Evolutionary conservation across 306 rosid species (phyloP).

Genomic region (Vachellia pachyceras): DNA sequence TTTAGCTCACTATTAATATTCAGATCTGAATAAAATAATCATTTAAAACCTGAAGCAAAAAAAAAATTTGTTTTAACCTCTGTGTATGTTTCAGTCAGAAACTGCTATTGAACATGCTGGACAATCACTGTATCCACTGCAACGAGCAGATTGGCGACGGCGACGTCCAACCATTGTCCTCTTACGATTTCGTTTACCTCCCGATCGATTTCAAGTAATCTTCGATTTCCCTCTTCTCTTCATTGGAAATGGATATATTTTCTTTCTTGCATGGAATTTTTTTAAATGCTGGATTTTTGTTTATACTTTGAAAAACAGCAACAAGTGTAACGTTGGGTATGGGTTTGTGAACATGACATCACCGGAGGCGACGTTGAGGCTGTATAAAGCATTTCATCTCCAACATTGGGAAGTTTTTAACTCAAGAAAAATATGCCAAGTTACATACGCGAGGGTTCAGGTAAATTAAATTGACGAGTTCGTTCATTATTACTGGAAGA

Average conservation of each 20-base stretch:
- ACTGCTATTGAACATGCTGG: slow-evolving; percentile 88
- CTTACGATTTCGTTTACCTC: slow-evolving; percentile 89
- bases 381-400: slow-evolving; percentile 87
- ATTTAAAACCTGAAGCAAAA: neutral
- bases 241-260: too few relatives aligned
- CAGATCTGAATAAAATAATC: neutral
- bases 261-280: neutral
- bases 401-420: slow-evolving; percentile 94
- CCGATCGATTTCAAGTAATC: slow-evolving; percentile 95
- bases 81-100: slow-evolving; percentile 64
- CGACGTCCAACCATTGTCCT: slow-evolving; percentile 66
- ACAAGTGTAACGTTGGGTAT: slow-evolving; percentile 98
- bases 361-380: slow-evolving; percentile 76
- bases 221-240: too few relatives aligned
- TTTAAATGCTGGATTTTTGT: neutral
- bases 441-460: slow-evolving; percentile 94
- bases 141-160: slow-evolving; percentile 65
- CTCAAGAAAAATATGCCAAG: slow-evolving; percentile 88
- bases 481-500: neutral
- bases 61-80: neutral
- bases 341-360: slow-evolving; percentile 98
- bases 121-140: slow-evolving; percentile 92
- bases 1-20: neutral
- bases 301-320: slow-evolving; percentile 53
- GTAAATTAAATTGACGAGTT: slow-evolving; percentile 41